phyloP scores from a whole-genome alignment of 2,329 filamentous ascomycete species.

The Pyrenochaeta sp. region DNA sequence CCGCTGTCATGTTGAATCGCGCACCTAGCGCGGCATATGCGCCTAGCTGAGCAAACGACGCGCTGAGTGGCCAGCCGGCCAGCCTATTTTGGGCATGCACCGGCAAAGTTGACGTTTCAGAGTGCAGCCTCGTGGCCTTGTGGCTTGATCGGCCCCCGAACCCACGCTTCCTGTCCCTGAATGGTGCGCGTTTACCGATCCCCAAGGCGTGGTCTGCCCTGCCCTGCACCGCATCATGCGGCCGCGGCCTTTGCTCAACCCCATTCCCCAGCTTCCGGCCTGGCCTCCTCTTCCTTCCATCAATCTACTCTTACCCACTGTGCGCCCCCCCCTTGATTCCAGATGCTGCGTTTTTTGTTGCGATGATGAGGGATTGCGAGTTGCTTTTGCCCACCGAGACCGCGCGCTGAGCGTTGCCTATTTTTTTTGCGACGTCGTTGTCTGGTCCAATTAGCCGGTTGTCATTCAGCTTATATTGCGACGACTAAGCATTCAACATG shows the following conservation, averaged over 20 bases:
- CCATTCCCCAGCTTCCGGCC: not conserved
- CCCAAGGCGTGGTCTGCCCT: not conserved
- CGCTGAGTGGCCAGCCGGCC: not conserved
- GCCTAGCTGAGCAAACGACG: not conserved
- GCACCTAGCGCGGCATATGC: not conserved
- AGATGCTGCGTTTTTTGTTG: constrained; percentile 10
- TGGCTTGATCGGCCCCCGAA: constrained; percentile 8
- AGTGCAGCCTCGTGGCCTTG: constrained; percentile 5
- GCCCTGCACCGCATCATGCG: not conserved
- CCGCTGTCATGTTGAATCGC: not conserved
- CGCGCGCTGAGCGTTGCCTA: constrained; percentile 13
- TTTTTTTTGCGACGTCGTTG: too few species aligned
- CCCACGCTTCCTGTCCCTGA: not conserved
- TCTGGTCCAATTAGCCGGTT: too few species aligned
- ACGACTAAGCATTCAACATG: too few species aligned
- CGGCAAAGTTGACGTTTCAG: constrained; percentile 6
- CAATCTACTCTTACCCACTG: constrained; percentile 3
- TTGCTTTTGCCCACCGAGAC: constrained; percentile 19
- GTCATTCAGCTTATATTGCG: too few species aligned
- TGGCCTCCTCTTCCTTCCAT: constrained; percentile 1
- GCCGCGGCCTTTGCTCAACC: not conserved
- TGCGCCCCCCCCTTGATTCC: constrained; percentile 12
- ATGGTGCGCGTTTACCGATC: constrained; percentile 1
- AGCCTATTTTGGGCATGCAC: not conserved
- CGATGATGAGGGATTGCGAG: constrained; percentile 14